Evolutionary conservation across 1,284 basidiomycete species (phyloP).

Genomic region (Amylostereum areolatum): DNA sequence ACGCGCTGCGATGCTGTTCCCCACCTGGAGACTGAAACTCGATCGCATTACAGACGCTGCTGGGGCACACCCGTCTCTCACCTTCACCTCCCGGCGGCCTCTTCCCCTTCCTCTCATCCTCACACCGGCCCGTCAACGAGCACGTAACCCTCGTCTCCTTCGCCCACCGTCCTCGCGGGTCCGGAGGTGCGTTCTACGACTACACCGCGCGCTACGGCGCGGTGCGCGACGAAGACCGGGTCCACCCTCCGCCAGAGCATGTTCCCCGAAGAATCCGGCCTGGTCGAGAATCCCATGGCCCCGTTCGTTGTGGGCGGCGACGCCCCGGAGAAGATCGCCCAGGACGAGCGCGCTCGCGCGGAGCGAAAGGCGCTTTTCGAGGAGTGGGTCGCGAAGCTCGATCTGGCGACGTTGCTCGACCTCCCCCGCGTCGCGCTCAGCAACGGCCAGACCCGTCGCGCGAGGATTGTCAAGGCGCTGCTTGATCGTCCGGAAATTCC

Average conservation of each 20-base stretch:
- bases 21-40: not conserved
- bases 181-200: conserved; percentile 80
- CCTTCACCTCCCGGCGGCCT: conserved; percentile 58
- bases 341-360: conserved; percentile 10
- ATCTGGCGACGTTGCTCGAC: conserved; percentile 61
- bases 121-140: conserved; percentile 32
- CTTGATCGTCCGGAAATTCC: conserved; percentile 60
- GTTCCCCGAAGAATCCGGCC: conserved; percentile 42
- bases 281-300: conserved; percentile 21
- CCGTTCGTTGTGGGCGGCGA: conserved; percentile 25
- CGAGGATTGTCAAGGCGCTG: conserved; percentile 78
- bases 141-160: conserved; percentile 69
- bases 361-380: conserved; percentile 36
- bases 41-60: conserved; percentile 10
- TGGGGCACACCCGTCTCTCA: conserved; percentile 15
- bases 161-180: conserved; percentile 50
- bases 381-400: conserved; percentile 45
- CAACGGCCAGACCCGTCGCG: conserved; percentile 89
- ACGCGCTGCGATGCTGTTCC: no score
- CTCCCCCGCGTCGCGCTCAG: conserved; percentile 79
- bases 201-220: conserved; percentile 88
- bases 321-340: conserved; percentile 4
- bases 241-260: conserved; percentile 67
- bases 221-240: conserved; percentile 73
- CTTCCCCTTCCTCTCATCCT: conserved; percentile 59